These are phyloP conservation scores for Neodidymelliopsis sp. DNA, from an alignment of 2,329 filamentous ascomycete genomes.

Conservation along the genomic window DNA sequence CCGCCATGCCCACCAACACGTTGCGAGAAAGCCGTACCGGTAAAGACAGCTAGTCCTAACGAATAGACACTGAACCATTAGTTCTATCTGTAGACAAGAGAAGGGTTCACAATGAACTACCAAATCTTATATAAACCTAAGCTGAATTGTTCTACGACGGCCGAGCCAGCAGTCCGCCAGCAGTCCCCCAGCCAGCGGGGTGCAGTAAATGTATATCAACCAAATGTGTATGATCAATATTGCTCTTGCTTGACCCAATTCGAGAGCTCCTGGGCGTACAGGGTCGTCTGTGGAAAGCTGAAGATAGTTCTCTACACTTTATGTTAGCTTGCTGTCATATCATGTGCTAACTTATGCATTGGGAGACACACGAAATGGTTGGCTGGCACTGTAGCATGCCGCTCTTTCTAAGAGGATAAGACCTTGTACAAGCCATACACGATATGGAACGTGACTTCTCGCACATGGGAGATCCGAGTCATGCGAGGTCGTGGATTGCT, in stretches of 20 bases:
- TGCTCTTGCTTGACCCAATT: constrained; percentile 41
- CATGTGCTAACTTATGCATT: neutral
- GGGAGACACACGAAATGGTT: constrained; percentile 7
- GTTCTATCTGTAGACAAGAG: neutral
- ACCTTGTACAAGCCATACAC: constrained; percentile 6
- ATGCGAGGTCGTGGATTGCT: neutral
- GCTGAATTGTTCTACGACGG: constrained; percentile 39
- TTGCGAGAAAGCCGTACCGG: constrained; percentile 8
- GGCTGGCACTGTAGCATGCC: constrained; percentile 5
- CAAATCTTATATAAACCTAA: constrained; percentile 25
- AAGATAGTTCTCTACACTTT: constrained; percentile 45
- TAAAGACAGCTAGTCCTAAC: constrained; percentile 7
- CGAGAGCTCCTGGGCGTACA: constrained; percentile 34
- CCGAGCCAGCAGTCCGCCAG: constrained; percentile 45
- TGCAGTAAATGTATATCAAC: constrained; percentile 55
- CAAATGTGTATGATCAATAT: constrained; percentile 62
- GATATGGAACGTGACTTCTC: constrained; percentile 2
- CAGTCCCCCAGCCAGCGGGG: constrained; percentile 36
- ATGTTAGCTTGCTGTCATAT: neutral
- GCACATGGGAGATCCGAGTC: neutral
- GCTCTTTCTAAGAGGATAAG: constrained; percentile 6
- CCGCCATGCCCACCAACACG: neutral
- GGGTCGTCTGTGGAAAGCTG: constrained; percentile 38
- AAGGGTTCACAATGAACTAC: constrained; percentile 1
- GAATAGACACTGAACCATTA: constrained; percentile 10